These are phyloP conservation scores for Soucietia sequanensis DNA, from an alignment of 805 yeast species.

Conservation along the genomic window DNA sequence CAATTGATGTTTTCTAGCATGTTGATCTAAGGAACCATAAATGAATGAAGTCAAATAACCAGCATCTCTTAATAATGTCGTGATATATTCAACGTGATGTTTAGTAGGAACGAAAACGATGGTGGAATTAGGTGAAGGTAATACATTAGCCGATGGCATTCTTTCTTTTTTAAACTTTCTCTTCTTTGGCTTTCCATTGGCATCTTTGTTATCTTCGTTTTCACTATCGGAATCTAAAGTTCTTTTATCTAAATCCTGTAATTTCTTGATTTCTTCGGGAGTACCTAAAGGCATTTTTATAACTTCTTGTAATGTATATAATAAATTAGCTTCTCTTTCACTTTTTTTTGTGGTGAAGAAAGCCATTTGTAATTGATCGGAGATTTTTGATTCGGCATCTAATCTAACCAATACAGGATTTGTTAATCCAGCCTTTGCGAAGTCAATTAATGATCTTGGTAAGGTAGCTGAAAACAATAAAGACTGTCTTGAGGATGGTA, in stretches of 20 bases:
- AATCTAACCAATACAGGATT: slow-evolving; percentile 91
- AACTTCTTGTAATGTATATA: slow-evolving; percentile 75
- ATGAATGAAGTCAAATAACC: slow-evolving; percentile 89
- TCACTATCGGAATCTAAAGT: slow-evolving; percentile 56
- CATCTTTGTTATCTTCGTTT: slow-evolving; percentile 34
- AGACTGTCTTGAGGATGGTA: slow-evolving; percentile 84
- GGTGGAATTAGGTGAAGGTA: slow-evolving; percentile 85
- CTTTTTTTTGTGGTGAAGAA: slow-evolving; percentile 76
- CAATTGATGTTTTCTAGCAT: slow-evolving; percentile 87
- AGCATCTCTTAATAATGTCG: slow-evolving; percentile 64
- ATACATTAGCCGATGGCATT: slow-evolving; percentile 74
- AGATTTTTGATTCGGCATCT: slow-evolving; percentile 88
- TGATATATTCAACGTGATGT: slow-evolving; percentile 94
- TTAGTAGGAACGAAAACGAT: slow-evolving; percentile 94
- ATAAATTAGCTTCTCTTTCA: slow-evolving; percentile 87
- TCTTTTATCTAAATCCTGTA: slow-evolving; percentile 47
- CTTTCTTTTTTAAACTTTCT: slow-evolving; percentile 50
- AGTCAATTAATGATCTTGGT: slow-evolving; percentile 88
- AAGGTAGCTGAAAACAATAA: slow-evolving; percentile 91
- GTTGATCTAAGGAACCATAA: slow-evolving; percentile 93
- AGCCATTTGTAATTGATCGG: slow-evolving; percentile 88
- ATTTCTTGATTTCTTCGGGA: slow-evolving; percentile 57
- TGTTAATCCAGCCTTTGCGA: slow-evolving; percentile 93
- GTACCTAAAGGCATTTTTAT: slow-evolving; percentile 83
- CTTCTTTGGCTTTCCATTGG: slow-evolving; percentile 34